Evolutionary conservation across 2,329 filamentous ascomycete genomes (phyloP).

Genomic region (Penicillium griseofulvum): DNA sequence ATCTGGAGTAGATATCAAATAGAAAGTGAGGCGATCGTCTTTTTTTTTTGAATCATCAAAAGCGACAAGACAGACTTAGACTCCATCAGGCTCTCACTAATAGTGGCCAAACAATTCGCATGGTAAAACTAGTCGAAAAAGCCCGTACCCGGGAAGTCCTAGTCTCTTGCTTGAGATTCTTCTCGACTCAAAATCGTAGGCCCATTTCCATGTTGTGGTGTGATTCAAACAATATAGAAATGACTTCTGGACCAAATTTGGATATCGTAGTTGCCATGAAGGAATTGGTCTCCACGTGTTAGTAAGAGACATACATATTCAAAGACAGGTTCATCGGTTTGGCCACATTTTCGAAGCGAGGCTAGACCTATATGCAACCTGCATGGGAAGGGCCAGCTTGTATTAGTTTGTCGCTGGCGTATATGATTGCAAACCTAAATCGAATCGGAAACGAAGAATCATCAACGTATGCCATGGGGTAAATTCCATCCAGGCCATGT

Average conservation of each 20-base stretch:
- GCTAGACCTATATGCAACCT: not conserved
- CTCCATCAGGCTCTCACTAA: not conserved
- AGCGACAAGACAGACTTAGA: not conserved
- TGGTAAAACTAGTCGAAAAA: not conserved
- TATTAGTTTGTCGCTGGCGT: not conserved
- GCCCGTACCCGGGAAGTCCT: not conserved
- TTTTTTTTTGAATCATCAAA: not conserved
- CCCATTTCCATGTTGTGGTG: not conserved
- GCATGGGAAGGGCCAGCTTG: not conserved
- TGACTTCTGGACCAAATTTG: not conserved
- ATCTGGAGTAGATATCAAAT: not conserved
- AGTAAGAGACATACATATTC: not conserved
- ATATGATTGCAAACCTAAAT: not conserved
- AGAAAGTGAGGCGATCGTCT: not conserved
- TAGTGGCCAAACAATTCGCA: too few relatives aligned
- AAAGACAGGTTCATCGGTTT: not conserved
- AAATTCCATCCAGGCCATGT: not conserved
- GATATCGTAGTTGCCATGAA: not conserved
- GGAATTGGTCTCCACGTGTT: not conserved
- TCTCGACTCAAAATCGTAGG: not conserved
- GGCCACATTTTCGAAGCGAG: not conserved
- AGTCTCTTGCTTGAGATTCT: not conserved
- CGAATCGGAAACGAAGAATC: not conserved
- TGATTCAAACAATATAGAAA: not conserved
- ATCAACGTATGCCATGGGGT: not conserved